Evolutionary conservation across 129 eudicot genomes (phyloP), one percentile per base, ranked within the genome.

Genomic region (Dittrichia graveolens): DNA sequence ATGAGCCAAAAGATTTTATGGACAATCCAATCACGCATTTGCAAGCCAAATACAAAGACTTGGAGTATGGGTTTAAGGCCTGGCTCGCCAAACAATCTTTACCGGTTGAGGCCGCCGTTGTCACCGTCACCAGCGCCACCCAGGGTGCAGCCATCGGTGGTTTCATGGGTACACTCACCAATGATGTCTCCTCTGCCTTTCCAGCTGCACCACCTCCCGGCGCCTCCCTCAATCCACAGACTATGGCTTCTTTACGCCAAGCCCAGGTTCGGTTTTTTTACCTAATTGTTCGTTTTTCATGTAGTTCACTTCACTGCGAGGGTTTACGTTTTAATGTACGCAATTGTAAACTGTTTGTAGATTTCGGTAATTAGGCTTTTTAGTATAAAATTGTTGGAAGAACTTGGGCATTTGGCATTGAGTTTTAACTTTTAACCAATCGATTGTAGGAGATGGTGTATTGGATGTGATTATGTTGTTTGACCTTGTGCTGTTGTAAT

Each of bases 111-210:
- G 87, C 96, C 19, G 84, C 95, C 71, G 78, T 90, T 18, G 94
- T 85, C 5, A 85, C 95, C 50, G 45, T 69, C 82, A 83, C 96
- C 50, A 79, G 91, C 75, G 91, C 89, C 71, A 79, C 63, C 46
- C 96, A 90, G 43, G 96, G 96, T 9, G 96, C 95, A 37, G 89
- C 86, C 35, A 90, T 90, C 15, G 96, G 96, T 15, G 95, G 80
- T 7, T 69, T 90, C 14, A 85, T 90, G 96, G 96, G 96, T 39
- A 87, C 87, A n/a, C 67, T 90, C 48, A 83, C 87, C 5, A 71
- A 48, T 4, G 96, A 90, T 16, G 80, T 67, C 9, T 69, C 88
- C 47, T 31, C 88, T 48, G 16, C 75, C 37, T 47, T 86, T 41
- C 63, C 81, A 0, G 53, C 88, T 14, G 76, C 90, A 12, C 85